Evolutionary conservation across 805 yeast species (phyloP).

Genomic region (Candida loeiensis): DNA sequence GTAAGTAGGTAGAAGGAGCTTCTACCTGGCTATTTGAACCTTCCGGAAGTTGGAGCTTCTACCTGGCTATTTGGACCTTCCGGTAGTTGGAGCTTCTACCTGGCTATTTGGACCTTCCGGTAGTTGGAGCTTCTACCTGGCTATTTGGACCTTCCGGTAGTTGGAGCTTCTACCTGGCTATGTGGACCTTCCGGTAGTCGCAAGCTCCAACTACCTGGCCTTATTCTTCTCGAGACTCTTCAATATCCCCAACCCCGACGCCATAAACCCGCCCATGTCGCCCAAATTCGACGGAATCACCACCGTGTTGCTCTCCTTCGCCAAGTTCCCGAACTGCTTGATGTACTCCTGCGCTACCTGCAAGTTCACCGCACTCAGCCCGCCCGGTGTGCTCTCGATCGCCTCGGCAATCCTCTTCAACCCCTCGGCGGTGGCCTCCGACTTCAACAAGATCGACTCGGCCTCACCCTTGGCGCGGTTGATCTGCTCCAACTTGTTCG

Average conservation of each 20-base stretch:
- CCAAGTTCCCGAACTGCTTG: slow-evolving; percentile 75
- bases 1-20: too few species aligned
- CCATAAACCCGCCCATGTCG: slow-evolving; percentile 70
- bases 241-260: slow-evolving; percentile 72
- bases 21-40: too few species aligned
- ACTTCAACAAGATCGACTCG: slow-evolving; percentile 59
- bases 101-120: too few species aligned
- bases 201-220: too few species aligned
- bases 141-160: too few species aligned
- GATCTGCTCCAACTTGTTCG: slow-evolving; percentile 55
- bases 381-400: slow-evolving; percentile 64
- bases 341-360: slow-evolving; percentile 83
- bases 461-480: slow-evolving; percentile 74
- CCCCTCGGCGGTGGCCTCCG: slow-evolving; percentile 73
- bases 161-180: too few species aligned
- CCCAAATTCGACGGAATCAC: slow-evolving; percentile 74
- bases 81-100: too few species aligned
- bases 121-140: too few species aligned
- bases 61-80: too few species aligned
- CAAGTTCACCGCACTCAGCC: slow-evolving; percentile 70
- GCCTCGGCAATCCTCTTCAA: slow-evolving; percentile 63
- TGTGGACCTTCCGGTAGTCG: too few species aligned
- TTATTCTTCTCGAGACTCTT: slow-evolving; percentile 41
- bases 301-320: slow-evolving; percentile 76
- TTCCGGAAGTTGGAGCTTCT: too few species aligned